Evolutionary conservation across 1,284 basidiomycete species (phyloP).

Genomic region (Irpex lacteus): DNA sequence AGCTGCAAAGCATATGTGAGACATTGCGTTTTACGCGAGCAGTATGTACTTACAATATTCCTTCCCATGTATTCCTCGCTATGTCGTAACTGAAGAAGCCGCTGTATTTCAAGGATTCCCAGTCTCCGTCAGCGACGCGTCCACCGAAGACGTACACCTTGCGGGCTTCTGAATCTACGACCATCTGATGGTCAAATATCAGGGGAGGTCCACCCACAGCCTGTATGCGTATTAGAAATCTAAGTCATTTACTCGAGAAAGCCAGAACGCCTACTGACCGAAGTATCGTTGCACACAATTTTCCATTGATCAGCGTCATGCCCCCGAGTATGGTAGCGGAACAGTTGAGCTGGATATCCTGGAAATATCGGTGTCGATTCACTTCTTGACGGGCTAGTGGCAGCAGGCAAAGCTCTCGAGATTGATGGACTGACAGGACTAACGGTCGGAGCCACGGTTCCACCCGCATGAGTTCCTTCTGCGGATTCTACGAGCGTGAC

Average conservation of each 20-base stretch:
- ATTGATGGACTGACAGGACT: conserved; percentile 7
- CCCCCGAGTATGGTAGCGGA: conserved; percentile 65
- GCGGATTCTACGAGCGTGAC: neutral
- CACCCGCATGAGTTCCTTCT: neutral
- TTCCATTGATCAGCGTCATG: conserved; percentile 65
- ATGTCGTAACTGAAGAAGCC: conserved; percentile 72
- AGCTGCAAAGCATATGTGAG: conserved; percentile 11
- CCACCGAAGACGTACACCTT: conserved; percentile 80
- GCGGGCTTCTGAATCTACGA: conserved; percentile 69
- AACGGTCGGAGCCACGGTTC: conserved; percentile 3
- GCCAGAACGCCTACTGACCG: conserved; percentile 39
- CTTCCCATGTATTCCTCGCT: conserved; percentile 58
- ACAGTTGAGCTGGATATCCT: conserved; percentile 58
- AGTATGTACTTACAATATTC: conserved; percentile 50
- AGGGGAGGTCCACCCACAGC: conserved; percentile 68
- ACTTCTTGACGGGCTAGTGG: conserved; percentile 10
- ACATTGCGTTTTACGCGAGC: neutral
- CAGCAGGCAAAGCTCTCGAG: conserved; percentile 1
- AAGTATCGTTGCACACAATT: conserved; percentile 57
- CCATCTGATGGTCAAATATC: conserved; percentile 82
- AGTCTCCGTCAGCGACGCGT: conserved; percentile 57
- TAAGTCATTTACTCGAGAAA: neutral
- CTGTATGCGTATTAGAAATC: conserved; percentile 30
- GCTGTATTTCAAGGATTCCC: conserved; percentile 56
- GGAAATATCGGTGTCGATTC: conserved; percentile 7